Percentiles rank a stretch among this genome's conserved stretches.
Evolutionary conservation across 2,329 filamentous ascomycete genomes (phyloP).

Genomic region (Allantophomopsis lycopodina): DNA sequence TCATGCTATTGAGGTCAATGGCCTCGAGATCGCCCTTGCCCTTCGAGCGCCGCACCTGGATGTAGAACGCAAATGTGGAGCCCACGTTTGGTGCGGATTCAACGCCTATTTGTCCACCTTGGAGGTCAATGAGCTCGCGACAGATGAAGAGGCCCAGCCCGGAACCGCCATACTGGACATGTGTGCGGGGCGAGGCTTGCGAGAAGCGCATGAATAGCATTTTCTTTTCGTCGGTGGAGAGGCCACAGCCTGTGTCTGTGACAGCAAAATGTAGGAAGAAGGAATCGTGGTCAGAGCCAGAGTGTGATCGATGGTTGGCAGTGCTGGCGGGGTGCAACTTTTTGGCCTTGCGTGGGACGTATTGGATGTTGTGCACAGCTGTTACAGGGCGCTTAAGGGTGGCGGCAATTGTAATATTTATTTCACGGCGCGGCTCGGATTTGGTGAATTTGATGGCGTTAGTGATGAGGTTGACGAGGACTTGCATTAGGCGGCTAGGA

Average conservation of each 20-base stretch:
- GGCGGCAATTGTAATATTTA: slow-evolving; percentile 28
- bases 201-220: slow-evolving; percentile 68
- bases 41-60: slow-evolving; percentile 36
- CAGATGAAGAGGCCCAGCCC: slow-evolving; percentile 70
- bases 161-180: slow-evolving; percentile 66
- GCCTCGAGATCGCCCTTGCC: background rate
- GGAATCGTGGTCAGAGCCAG: slow-evolving; percentile 6
- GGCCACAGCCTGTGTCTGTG: slow-evolving; percentile 62
- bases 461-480: slow-evolving; percentile 66
- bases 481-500: slow-evolving; percentile 60
- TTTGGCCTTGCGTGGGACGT: slow-evolving; percentile 3
- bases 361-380: slow-evolving; percentile 4
- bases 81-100: slow-evolving; percentile 50
- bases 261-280: slow-evolving; percentile 62
- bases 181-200: slow-evolving; percentile 62
- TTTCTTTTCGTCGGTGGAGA: slow-evolving; percentile 56
- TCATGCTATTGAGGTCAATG: background rate
- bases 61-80: slow-evolving; percentile 60
- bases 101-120: slow-evolving; percentile 68
- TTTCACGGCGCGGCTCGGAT: slow-evolving; percentile 41
- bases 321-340: background rate
- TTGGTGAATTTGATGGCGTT: slow-evolving; percentile 76
- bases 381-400: slow-evolving; percentile 2
- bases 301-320: slow-evolving; percentile 4
- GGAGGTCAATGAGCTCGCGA: slow-evolving; percentile 60